phyloP scores from a whole-genome alignment of 768 basidiomycete genomes.

The Dioszegia aurantiaca region DNA sequence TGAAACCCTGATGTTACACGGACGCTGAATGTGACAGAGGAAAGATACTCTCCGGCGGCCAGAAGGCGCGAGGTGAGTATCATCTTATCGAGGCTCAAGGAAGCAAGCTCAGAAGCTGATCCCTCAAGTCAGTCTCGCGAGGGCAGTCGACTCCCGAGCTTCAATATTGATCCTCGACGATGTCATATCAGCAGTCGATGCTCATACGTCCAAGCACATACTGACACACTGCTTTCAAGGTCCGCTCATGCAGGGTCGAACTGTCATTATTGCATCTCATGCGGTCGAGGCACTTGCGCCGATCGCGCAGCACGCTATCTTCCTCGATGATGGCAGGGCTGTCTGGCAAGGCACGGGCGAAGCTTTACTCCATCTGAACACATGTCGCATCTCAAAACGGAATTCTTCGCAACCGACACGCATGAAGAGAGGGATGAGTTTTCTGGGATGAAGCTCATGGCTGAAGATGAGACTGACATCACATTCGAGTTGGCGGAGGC shows the following conservation, averaged over 20 bases:
- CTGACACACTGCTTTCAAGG: slow-evolving; percentile 57
- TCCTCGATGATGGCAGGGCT: slow-evolving; percentile 36
- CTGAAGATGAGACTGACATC: neutral
- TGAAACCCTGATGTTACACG: neutral
- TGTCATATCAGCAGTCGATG: slow-evolving; percentile 64
- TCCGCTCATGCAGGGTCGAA: slow-evolving; percentile 57
- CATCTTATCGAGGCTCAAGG: neutral
- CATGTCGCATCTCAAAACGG: slow-evolving; percentile 27
- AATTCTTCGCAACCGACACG: neutral
- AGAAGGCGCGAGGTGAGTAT: slow-evolving; percentile 57
- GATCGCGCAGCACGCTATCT: slow-evolving; percentile 41
- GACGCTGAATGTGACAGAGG: slow-evolving; percentile 7
- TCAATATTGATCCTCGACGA: slow-evolving; percentile 66
- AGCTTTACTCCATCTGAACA: slow-evolving; percentile 27
- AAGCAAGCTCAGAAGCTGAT: neutral
- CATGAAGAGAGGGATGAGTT: no score
- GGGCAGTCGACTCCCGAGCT: slow-evolving; percentile 63
- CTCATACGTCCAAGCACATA: slow-evolving; percentile 59
- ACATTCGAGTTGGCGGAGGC: slow-evolving; percentile 23
- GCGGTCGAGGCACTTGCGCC: slow-evolving; percentile 47
- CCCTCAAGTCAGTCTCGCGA: slow-evolving; percentile 61
- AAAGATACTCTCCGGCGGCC: slow-evolving; percentile 57
- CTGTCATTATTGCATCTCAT: slow-evolving; percentile 58
- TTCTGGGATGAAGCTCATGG: no score
- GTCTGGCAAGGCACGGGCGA: slow-evolving; percentile 27